Evolutionary conservation across 2,329 filamentous ascomycete genomes (phyloP), one percentile per base, ranked within the genome.

Genomic region (Pseudogymnoascus sp.): DNA sequence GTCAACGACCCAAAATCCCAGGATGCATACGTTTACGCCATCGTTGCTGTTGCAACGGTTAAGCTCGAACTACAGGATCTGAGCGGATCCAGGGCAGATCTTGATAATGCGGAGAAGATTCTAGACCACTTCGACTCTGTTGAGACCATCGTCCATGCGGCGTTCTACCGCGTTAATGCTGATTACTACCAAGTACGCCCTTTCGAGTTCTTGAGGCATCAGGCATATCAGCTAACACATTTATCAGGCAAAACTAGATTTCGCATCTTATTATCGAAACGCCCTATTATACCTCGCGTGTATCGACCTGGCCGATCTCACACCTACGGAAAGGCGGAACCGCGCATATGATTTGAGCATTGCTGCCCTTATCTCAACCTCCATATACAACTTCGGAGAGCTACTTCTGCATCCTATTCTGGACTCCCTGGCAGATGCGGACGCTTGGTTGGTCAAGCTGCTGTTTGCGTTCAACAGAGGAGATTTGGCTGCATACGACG

Each of bases 311-410:
- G 81, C 86, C 64, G 83, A 89, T 62, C 81, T 99, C 63, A 82
- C 87, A 45, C 78, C 85, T 61, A 80, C 83, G 62, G 92, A 99
- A 75, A 88, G 90, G 70, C 87, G 88, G 74, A 83, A 83, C 64
- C 87, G 93, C 69, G 94, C 94, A 49, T 96, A 96, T 78, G 92
- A 97, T 74, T 87, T 99, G 66, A 90, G 90, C 72, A 88, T 97
- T 61, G 92, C 94, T 29, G 94, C 94, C 8, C 83, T 99, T 7
- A 90, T 97, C 39, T 97, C 92, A 60, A 90, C 93, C 72, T 91
- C 86, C 71, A 99, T 97, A 78, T 97, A 99, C 85, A 99, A 99
- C 81, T 99, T 99, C 70, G 94, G 94, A 75, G 94, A 99, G 80
- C 87, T 99, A n/a, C 85, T 99, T 33, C 84, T 99, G 68, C 94